These are phyloP conservation scores for Saraca asoca DNA, from an alignment of 331 rosid genomes.

Conservation along the genomic window DNA sequence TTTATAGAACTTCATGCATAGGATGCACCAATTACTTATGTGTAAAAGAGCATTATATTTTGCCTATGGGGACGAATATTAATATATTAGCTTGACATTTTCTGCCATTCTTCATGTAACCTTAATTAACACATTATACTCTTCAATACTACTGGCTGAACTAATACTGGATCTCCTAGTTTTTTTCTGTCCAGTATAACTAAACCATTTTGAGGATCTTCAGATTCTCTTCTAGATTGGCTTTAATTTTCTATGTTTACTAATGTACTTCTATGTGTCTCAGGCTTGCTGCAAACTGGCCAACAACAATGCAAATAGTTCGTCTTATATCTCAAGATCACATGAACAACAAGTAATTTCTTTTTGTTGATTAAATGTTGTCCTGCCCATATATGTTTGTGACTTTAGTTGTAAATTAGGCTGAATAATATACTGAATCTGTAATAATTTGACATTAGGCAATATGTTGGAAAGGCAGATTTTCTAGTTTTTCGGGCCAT, in stretches of 20 bases:
- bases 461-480: constrained; percentile 97
- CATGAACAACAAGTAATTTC: constrained; percentile 88
- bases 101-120: no score
- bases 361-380: constrained; percentile 31
- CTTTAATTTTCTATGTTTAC: constrained; percentile 12
- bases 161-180: constrained; percentile 7
- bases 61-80: no score
- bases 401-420: constrained; percentile 8
- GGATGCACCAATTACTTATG: no score
- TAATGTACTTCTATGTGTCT: constrained; percentile 37
- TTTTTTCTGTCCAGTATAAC: constrained; percentile 3
- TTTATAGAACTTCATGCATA: no score
- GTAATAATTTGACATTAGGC: constrained; percentile 50
- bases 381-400: constrained; percentile 10
- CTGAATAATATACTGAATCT: constrained; percentile 25
- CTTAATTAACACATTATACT: background rate
- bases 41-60: no score
- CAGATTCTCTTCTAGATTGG: constrained; percentile 16
- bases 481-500: constrained; percentile 92
- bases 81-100: no score
- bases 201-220: constrained; percentile 19
- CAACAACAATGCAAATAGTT: constrained; percentile 82
- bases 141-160: background rate
- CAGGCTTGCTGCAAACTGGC: constrained; percentile 99
- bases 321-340: constrained; percentile 97